A percentile compares a stretch with the other conserved stretches of the same genome.
phyloP scores from a whole-genome alignment of 1,284 basidiomycete species.

The Boletus putidus region DNA sequence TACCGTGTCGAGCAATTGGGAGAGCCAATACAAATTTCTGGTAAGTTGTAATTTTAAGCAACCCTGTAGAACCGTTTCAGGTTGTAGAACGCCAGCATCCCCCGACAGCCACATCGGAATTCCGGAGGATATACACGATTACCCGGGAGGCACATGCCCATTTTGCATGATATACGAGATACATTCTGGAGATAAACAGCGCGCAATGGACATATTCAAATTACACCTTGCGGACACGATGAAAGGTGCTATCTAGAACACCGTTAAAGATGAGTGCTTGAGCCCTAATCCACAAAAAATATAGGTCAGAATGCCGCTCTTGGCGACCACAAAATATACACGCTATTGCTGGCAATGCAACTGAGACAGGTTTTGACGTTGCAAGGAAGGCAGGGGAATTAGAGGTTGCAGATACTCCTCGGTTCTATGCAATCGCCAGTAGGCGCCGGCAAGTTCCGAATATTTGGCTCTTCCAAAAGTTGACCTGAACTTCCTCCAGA shows the following conservation, averaged over 20 bases:
- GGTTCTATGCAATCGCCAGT: constrained; percentile 20
- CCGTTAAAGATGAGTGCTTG: constrained; percentile 11
- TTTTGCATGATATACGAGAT: constrained; percentile 7
- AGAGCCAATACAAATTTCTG: constrained; percentile 6
- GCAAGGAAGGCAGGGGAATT: constrained; percentile 26
- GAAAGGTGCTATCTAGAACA: constrained; percentile 16
- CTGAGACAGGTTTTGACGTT: constrained; percentile 26
- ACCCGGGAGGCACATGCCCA: constrained; percentile 2
- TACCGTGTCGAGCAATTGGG: neutral
- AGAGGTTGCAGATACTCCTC: constrained; percentile 21
- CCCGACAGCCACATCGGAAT: constrained; percentile 1
- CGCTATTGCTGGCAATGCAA: constrained; percentile 6
- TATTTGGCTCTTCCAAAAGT: constrained; percentile 14
- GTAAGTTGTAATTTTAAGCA: constrained; percentile 15
- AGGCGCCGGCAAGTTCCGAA: constrained; percentile 31
- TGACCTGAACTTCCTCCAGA: constrained; percentile 27
- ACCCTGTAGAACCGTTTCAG: constrained; percentile 11
- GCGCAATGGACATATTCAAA: constrained; percentile 24
- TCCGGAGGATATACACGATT: neutral
- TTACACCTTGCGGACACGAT: constrained; percentile 18
- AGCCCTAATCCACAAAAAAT: constrained; percentile 6
- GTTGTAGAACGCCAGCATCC: constrained; percentile 6
- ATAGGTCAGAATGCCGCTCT: constrained; percentile 19
- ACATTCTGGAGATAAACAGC: constrained; percentile 26
- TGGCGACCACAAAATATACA: constrained; percentile 6